Evolutionary conservation across 2,329 filamentous ascomycete genomes (phyloP), one percentile per base, ranked within the genome.

Genomic region (Neocatenulostroma microsporum): DNA sequence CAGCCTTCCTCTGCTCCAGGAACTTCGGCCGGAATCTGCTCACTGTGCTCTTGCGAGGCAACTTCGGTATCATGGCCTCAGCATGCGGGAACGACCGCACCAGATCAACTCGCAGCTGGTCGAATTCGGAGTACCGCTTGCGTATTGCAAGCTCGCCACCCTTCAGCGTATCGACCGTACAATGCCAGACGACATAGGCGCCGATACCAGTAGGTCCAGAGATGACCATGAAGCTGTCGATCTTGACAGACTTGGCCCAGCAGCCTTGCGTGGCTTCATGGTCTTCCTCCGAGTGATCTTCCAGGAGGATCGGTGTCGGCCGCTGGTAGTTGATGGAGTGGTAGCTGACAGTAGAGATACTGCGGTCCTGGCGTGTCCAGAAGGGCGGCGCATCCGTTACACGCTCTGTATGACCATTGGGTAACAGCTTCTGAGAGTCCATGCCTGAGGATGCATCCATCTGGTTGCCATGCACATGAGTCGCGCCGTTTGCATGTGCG

Each of bases 151-250:
- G 39, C 39, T 41, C 50, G 46, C 46, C 61, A 51, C 49, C 86
- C 61, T 78, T 82, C 34, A 96, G 66, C 3, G 87, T 95, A 59
- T 91, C 80, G 29, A 98, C 84, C 31, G 73, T 78, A 53, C 91
- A 87, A 56, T 86, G 91, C 84, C 85, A 98, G 6, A 94, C 87
- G 2, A 95, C 85, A 64, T 96, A 98, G 2, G 88, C 84, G n/a
- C 89, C 89, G 31, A 80, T 64, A 5, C 73, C 73, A 3, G 70
- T 64, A 34, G 66, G 70, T 7, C 75, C 77, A 42, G 70, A 68
- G 20, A 82, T 70, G 45, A 81, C 67, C 21, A 73, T 69, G 62
- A 78, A 72, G 52, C 79, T 75, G 38, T 78, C 70, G 35, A 82
- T 74, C 5, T 68, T 64, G 26, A 80, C 77, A 38, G 70, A 69